Conservation (phyloP, 2,329 filamentous ascomycete genomes). For the Phialocephala subalpina region DNA sequence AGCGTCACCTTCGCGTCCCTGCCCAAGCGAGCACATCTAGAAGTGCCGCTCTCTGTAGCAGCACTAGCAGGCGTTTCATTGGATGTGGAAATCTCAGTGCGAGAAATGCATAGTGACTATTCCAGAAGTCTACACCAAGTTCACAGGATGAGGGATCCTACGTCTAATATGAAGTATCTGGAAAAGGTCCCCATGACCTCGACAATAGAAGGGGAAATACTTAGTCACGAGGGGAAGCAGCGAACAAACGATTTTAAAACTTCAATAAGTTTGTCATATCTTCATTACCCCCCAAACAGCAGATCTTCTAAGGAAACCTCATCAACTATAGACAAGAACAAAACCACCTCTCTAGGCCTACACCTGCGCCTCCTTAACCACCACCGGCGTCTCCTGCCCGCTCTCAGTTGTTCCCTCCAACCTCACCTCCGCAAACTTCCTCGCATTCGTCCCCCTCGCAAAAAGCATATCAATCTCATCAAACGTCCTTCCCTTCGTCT, state of each 20-base stretch:
- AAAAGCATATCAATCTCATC: constrained; percentile 34
- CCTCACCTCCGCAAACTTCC: constrained; percentile 16
- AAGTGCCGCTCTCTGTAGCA: no score
- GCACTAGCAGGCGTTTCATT: no score
- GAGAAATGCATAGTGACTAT: no score
- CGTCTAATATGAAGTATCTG: no score
- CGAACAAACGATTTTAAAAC: neutral
- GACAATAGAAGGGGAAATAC: no score
- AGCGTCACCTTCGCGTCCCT: no score
- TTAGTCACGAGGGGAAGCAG: neutral
- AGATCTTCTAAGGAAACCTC: neutral
- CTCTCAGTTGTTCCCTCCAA: neutral
- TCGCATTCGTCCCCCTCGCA: constrained; percentile 21
- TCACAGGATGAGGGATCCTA: no score
- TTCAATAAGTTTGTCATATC: neutral
- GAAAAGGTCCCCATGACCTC: no score
- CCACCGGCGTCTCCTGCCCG: neutral
- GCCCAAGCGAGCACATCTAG: no score
- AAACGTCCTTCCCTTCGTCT: constrained; percentile 48
- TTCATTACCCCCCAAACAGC: neutral
- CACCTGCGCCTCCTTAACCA: neutral
- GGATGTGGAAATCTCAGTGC: no score
- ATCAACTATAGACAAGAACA: neutral
- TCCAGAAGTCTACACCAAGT: no score
- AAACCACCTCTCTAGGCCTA: neutral